Evolutionary conservation across 805 yeast species (phyloP), one percentile per base, ranked within the genome.

Genomic region (Candida parachauliodes): DNA sequence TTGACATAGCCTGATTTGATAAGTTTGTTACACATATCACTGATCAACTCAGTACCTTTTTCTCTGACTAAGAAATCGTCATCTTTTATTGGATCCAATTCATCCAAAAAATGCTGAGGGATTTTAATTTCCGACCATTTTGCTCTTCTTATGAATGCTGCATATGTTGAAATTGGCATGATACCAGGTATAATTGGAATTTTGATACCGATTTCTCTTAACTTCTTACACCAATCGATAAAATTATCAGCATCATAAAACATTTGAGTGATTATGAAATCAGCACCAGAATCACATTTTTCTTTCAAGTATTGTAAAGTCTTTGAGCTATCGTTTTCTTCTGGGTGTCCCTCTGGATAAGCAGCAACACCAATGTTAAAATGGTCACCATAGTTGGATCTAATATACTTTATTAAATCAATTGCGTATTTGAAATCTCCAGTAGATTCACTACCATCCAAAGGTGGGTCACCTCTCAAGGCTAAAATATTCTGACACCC

Each of bases 281-380:
- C 83, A 4, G 95, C 98, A 16, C 98, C 98, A 2, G 84, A 88
- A 49, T 93, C 97, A 47, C 88, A 81, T 55, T 93, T 93, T 52
- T 87, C 88, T 59, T 86, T 87, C 55, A 93, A 71, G 50, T 73
- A 84, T 17, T 63, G 62, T 44, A 87, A 68, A 27, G 67, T 55
- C 17, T 70, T 71, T 7, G 64, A 63, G 39, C 77, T 79, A 30
- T 53, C 48, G 15, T 67, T 59, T 54, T 88, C 95, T 54, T 93
- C 98, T 3, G 96, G 89, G 53, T 89, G 96, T 2, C 97, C 97
- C 59, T 93, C 98, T 1, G 98, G 97, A 58, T 93, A 93, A 2
- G 87, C 98, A 8, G 98, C 98, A 16, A 93, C 94, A 36, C 97
- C 98, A 49, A 93, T 88, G 59, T 83, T 84, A 63, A 93, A 89